Percentiles rank a stretch among this genome's conserved stretches.
phyloP scores from a whole-genome alignment of 83 land plant species.

The Picea mariana region DNA sequence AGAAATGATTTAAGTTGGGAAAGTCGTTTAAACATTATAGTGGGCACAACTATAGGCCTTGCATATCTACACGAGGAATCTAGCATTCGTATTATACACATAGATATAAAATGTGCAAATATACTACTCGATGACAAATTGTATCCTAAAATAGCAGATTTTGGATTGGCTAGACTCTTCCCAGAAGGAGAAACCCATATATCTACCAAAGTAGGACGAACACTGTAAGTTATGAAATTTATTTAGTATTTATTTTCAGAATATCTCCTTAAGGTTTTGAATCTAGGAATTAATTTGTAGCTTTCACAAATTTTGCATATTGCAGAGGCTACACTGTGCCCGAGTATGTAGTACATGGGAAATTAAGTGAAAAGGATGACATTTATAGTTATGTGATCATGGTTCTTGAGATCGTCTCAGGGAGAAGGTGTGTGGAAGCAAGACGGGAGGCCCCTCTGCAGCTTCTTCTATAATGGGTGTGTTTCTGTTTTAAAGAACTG shows the following conservation, averaged over 20 bases:
- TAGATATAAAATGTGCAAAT: background rate
- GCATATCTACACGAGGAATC: slow-evolving; percentile 10
- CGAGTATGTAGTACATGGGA: background rate
- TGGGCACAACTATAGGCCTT: background rate
- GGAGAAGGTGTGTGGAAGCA: background rate
- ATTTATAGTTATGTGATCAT: background rate
- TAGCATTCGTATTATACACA: background rate
- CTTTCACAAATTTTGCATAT: no score
- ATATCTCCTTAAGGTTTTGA: no score
- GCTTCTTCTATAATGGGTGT: background rate
- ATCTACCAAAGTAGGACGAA: slow-evolving; percentile 8
- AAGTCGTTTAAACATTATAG: background rate
- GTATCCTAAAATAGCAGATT: background rate
- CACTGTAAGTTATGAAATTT: slow-evolving; percentile 1
- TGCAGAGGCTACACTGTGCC: background rate
- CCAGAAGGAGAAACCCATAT: slow-evolving; percentile 1
- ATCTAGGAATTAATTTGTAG: no score
- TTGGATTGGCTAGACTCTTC: slow-evolving; percentile 10
- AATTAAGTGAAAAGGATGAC: background rate
- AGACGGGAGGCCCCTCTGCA: background rate
- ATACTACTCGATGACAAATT: slow-evolving; percentile 1
- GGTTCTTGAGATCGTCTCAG: background rate
- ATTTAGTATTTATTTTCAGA: no score
- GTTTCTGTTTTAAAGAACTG: background rate
- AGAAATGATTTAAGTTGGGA: background rate